Conservation (phyloP, 176 grass and related monocot genomes). For the Miscanthus lutarioriparius region DNA sequence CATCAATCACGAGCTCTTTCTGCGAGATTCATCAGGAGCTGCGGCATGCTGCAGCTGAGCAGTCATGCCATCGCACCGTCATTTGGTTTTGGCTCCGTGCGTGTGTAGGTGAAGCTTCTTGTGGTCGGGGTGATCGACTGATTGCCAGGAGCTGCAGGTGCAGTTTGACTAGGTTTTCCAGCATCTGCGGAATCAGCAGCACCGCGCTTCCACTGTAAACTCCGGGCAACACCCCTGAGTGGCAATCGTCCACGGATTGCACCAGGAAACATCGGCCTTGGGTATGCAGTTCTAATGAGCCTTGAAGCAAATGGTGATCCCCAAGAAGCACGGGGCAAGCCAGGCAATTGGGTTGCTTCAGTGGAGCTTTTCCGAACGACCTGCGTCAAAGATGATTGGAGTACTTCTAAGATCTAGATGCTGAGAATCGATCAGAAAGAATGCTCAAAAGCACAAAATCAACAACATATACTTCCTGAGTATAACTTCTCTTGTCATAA, state of each 20-base stretch:
- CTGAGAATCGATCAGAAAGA: background rate
- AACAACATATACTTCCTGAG: background rate
- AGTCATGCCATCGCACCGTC: slow-evolving; percentile 44
- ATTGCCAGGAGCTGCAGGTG: slow-evolving; percentile 25
- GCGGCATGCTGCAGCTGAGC: slow-evolving; percentile 23
- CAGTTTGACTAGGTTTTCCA: slow-evolving; percentile 40
- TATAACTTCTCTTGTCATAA: background rate
- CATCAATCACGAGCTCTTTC: slow-evolving; percentile 32
- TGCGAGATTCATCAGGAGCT: slow-evolving; percentile 36
- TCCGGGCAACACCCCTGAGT: slow-evolving; percentile 68
- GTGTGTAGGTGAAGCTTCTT: slow-evolving; percentile 78
- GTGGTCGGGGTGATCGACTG: slow-evolving; percentile 16
- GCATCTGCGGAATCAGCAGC: slow-evolving; percentile 24
- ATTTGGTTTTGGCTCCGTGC: slow-evolving; percentile 49
- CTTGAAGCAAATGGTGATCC: slow-evolving; percentile 60
- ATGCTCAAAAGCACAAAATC: slow-evolving; percentile 3
- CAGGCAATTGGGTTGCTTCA: slow-evolving; percentile 56
- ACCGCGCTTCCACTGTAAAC: slow-evolving; percentile 88
- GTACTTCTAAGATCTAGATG: slow-evolving; percentile 6
- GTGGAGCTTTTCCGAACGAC: slow-evolving; percentile 65
- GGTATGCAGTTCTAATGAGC: slow-evolving; percentile 59
- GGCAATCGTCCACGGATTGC: slow-evolving; percentile 46
- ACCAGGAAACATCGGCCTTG: slow-evolving; percentile 49
- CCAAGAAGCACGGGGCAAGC: slow-evolving; percentile 43
- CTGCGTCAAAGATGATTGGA: slow-evolving; percentile 42